Conservation (phyloP, 805 yeast species). For the Sugiyamaella smithiae region DNA sequence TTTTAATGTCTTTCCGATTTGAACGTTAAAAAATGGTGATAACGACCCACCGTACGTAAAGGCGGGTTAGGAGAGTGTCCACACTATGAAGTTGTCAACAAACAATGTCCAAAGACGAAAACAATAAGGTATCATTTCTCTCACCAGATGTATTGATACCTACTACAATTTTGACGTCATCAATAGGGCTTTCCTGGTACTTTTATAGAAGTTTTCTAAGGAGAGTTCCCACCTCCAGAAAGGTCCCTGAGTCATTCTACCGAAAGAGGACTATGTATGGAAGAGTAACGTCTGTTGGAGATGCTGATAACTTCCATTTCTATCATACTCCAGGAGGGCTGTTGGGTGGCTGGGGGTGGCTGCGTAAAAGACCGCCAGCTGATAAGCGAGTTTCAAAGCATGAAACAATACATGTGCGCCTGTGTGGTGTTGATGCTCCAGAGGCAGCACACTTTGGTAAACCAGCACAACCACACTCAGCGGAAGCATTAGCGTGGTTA, state of each 20-base stretch:
- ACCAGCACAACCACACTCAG: slow-evolving; percentile 83
- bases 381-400: slow-evolving; percentile 48
- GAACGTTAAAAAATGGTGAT: no score
- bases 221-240: slow-evolving; percentile 48
- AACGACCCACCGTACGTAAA: no score
- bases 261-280: slow-evolving; percentile 55
- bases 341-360: slow-evolving; percentile 91
- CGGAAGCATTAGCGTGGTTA: slow-evolving; percentile 82
- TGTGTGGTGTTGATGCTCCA: slow-evolving; percentile 96
- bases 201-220: slow-evolving; percentile 47
- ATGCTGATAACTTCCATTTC: slow-evolving; percentile 91
- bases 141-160: slow-evolving; percentile 10
- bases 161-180: slow-evolving; percentile 11
- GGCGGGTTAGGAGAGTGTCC: no score
- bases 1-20: no score
- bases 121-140: slow-evolving; percentile 1
- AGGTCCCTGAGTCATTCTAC: slow-evolving; percentile 49
- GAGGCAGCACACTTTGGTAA: slow-evolving; percentile 93
- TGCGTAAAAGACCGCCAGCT: slow-evolving; percentile 60
- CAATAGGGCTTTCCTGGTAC: slow-evolving; percentile 26
- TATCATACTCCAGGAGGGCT: slow-evolving; percentile 93
- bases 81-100: no score
- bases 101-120: not conserved
- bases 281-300: slow-evolving; percentile 85
- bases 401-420: slow-evolving; percentile 73